Conservation (phyloP, 78 protist species). For the Guillardia theta region DNA sequence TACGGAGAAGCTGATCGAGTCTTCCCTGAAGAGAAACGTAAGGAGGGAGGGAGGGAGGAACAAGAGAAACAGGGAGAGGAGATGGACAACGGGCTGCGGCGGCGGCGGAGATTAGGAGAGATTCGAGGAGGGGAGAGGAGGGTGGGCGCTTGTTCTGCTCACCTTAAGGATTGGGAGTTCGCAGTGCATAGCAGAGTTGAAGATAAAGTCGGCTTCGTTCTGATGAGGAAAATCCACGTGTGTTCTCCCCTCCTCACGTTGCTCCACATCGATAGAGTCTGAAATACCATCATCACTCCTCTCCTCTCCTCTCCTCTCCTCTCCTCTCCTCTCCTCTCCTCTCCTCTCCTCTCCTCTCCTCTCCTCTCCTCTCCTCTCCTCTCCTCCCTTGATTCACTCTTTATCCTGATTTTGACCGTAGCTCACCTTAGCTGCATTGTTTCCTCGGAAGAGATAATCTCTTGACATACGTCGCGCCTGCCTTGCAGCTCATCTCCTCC, state of each 20-base stretch:
- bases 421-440: not conserved
- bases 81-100: not conserved
- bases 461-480: slow-evolving; percentile 49
- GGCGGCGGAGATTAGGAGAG: too few species aligned
- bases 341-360: too few species aligned
- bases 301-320: too few species aligned
- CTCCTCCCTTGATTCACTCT: too few species aligned
- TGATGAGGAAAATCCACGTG: slow-evolving; percentile 28
- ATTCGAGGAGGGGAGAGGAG: too few species aligned
- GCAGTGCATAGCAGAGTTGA: slow-evolving; percentile 11
- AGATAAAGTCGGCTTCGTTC: slow-evolving; percentile 31
- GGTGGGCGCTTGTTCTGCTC: too few species aligned
- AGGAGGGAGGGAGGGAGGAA: not conserved
- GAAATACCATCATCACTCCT: too few species aligned
- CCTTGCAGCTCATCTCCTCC: too few species aligned
- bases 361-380: too few species aligned
- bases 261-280: slow-evolving; percentile 15
- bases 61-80: not conserved
- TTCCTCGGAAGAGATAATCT: slow-evolving; percentile 24
- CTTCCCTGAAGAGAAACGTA: not conserved
- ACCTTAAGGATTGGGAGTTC: slow-evolving; percentile 4
- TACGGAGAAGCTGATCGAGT: not conserved
- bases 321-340: too few species aligned
- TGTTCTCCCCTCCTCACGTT: slow-evolving; percentile 42
- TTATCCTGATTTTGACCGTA: too few species aligned